Conservation (phyloP, 139 green algal species). For the Mychonastes homosphaera region DNA sequence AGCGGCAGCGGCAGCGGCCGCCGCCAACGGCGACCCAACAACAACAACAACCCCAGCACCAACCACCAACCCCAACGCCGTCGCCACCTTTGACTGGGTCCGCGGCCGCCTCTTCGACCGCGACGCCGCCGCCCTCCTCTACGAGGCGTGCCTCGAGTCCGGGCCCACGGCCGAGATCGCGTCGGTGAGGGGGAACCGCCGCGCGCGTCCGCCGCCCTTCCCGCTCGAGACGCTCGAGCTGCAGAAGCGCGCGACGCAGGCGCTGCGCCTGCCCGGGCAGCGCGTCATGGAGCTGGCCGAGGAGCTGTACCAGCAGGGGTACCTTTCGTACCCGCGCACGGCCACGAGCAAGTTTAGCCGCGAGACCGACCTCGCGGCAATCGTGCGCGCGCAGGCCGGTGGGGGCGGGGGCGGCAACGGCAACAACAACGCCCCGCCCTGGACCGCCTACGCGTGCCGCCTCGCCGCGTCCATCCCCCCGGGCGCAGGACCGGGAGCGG, state of each 20-base stretch:
- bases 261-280: slow-evolving; percentile 66
- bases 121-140: slow-evolving; percentile 55
- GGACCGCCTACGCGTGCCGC: too few species aligned
- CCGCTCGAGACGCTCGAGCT: slow-evolving; percentile 94
- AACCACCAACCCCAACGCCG: background rate
- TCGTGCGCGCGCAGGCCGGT: slow-evolving; percentile 1
- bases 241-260: slow-evolving; percentile 75
- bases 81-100: slow-evolving; percentile 62
- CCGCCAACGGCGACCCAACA: background rate
- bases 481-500: too few species aligned
- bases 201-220: slow-evolving; percentile 32
- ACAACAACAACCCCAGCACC: background rate
- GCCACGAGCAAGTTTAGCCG: slow-evolving; percentile 84
- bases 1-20: background rate
- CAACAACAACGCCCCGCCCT: too few species aligned
- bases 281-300: slow-evolving; percentile 91
- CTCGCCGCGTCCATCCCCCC: too few species aligned
- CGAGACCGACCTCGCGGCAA: slow-evolving; percentile 56
- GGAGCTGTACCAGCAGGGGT: slow-evolving; percentile 94
- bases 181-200: slow-evolving; percentile 25
- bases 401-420: background rate
- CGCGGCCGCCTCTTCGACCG: slow-evolving; percentile 81
- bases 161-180: slow-evolving; percentile 41
- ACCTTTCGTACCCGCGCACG: slow-evolving; percentile 91
- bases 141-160: slow-evolving; percentile 55